Base-by-base conservation (phyloP, 176 grass and related monocot genomes). In the Avena insularis region DNA sequence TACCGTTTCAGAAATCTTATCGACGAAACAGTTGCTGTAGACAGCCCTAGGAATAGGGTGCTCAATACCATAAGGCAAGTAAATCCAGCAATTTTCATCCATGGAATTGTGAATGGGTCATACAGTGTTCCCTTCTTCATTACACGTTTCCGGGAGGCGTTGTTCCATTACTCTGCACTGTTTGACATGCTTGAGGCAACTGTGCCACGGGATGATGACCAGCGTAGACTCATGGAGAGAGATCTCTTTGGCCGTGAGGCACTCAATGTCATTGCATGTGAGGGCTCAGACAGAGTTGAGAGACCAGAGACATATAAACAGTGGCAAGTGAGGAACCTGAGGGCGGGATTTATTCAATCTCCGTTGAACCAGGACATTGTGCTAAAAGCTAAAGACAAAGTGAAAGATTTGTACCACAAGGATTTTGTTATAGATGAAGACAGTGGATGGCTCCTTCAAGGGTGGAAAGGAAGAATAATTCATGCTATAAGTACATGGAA, bases 381-480 rank as follows among this genome's bases (percentile, higher is more conserved):
- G 90, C 85, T 87, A 83, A 95, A 95, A 89, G 96, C 96, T 25
- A 95, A 91, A 87, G 96, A 92, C 62, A 95, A 98, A 77, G 88
- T 98, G 51, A 94, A 90, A 86, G 86, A 85, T 82, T 86, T 92
- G 66, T 98, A 98, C 82, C 96, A 98, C 91, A 95, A 98, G 85
- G 96, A 98, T 82, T 98, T 98, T 36, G 92, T 98, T 36, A 95
- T 98, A 62, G 96, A 98, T 75, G 96, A 98, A 89, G 96, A 98
- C 71, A 89, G 79, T 51, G 83, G 89, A 79, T 98, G 96, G 96
- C 83, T 98, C 56, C 86, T 98, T 55, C 96, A 98, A 90, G 96
- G 96, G 19, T 98, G 96, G 96, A 98, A 98, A 94, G 96, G 96
- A 80, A 91, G 96, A 71, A 95, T 98, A 72, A 92, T 98, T 64